Evolutionary conservation across 495 filamentous ascomycete species (phyloP), one percentile per base, ranked within the genome.

Genomic region (Lasiosphaeriaceae sp.): DNA sequence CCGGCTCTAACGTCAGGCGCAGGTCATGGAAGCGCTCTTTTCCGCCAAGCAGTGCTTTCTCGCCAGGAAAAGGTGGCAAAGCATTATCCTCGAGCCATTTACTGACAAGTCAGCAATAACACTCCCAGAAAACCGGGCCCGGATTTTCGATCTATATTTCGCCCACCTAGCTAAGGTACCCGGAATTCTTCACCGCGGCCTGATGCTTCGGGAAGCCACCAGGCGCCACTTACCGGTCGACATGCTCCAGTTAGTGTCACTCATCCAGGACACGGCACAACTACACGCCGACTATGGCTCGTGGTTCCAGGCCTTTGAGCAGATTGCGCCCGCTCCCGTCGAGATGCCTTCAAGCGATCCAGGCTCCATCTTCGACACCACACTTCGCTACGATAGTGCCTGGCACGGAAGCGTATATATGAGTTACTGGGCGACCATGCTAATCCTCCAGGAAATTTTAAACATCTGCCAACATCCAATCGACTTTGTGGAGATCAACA

Each of bases 371-470:
- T 60, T 54, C 50, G 44, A 46, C 26, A 31, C 35, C 2, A 50
- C 59, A 2, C 44, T 57, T 16, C 41, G 41, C 12, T 60, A 48
- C 17, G 46, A 44, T 3, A 53, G 37, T 14, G 31, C 26, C 20
- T 64, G 61, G 61, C 37, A 50, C 11, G 61, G 61, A 3, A 37
- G 41, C 20, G 26, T 60, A 54, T 57, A 52, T 54, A 26, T 64
- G 47, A 50, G 57, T 37, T 64, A 57, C 34, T 64, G 61, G 61
- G 54, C 61, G 4, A 57, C 54, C 24, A 43, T 60, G 57, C 29
- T 60, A 17, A 63, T 63, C 41, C 29, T 63, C 17, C 56, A 63
- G 35, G 60, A 56, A 48, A 52, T 43, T 12, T 29, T 63, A n/a
- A 57, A 56, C 23, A 39, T 43, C 31, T 58, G 53, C 53, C 39